phyloP scores from a whole-genome alignment of 2,329 filamentous ascomycete genomes.

The Penicillium polonicum region DNA sequence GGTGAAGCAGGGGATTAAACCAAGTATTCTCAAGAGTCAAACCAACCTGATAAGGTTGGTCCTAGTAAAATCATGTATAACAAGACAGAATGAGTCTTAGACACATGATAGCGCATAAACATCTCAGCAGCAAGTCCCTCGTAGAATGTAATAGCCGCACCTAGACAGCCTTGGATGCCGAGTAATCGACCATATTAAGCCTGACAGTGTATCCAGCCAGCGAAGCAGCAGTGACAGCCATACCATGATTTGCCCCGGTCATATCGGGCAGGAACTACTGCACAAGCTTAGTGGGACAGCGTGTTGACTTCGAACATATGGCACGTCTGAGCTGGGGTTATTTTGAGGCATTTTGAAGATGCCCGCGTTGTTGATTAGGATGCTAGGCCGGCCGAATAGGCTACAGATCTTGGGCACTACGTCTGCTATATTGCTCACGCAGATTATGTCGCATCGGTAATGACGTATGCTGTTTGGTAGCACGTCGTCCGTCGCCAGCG shows the following conservation, averaged over 20 bases:
- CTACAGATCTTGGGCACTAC: conserved; percentile 55
- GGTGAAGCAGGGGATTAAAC: conserved; percentile 55
- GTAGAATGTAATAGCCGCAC: conserved; percentile 60
- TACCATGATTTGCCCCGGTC: conserved; percentile 64
- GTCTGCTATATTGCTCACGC: conserved; percentile 52
- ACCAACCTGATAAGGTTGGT: conserved; percentile 58
- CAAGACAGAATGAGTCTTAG: conserved; percentile 61
- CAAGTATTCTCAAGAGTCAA: conserved; percentile 54
- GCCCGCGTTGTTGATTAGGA: conserved; percentile 52
- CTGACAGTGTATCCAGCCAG: conserved; percentile 61
- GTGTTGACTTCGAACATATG: conserved; percentile 70
- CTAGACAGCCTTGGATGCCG: conserved; percentile 61
- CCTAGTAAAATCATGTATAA: conserved; percentile 63
- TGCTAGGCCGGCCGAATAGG: conserved; percentile 62
- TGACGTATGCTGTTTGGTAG: conserved; percentile 55
- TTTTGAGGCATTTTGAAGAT: conserved; percentile 48
- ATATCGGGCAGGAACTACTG: conserved; percentile 68
- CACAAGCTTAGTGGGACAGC: conserved; percentile 64
- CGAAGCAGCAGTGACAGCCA: conserved; percentile 68
- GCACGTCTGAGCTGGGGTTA: conserved; percentile 58
- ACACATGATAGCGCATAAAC: conserved; percentile 59
- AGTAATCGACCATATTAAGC: conserved; percentile 67
- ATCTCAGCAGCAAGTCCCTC: conserved; percentile 63
- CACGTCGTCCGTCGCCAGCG: conserved; percentile 30
- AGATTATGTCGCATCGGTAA: conserved; percentile 70